Evolutionary conservation across 2,329 filamentous ascomycete genomes (phyloP), one percentile per base, ranked within the genome.

Genomic region (Scytalidium sp.): DNA sequence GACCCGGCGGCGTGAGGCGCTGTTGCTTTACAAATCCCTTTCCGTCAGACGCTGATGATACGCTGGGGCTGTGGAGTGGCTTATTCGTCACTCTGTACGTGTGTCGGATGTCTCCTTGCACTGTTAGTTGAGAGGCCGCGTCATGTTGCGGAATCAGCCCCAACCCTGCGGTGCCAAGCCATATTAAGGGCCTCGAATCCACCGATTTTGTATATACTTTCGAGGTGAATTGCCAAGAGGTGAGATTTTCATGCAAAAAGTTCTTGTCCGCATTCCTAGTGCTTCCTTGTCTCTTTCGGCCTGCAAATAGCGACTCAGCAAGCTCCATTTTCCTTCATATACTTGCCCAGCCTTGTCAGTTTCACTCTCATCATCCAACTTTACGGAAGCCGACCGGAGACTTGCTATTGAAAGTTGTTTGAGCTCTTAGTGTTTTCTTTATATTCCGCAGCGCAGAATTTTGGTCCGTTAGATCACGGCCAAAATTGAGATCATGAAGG

Each of bases 401-500:
- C 17, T 36, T 8, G 32, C 13, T 36, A 36, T 36, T n/a, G 15
- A 36, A 36, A 15, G 5, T 36, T 36, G 5, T 36, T 36, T 36
- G 5, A n/a, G 13, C 17, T 8, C 17, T 36, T 36, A 8, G 5
- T 36, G 5, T 6, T 36, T 36, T n/a, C 32, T 36, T 36, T 36
- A 5, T 8, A 15, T n/a, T 15, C 17, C 17, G 15, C 13, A n/a
- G 11, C 13, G 32, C 5, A 36, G 11, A 36, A 4, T 15, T 5
- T 6, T 7, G 17, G 7, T n/a, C 32, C 4, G 13, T 36, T 7
- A 29, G 7, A 29, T 36, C 15, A 15, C 5, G 32, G 32, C 5
- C 11, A 36, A 36, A 36, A 36, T 27, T 7, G 32, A 36, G 55
- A 55, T 41, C 46, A 66, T 66, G 64, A 65, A 56, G 54, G 47